Base-by-base conservation (phyloP, 2,329 filamentous ascomycete genomes). In the Pseudogymnoascus sp. region DNA sequence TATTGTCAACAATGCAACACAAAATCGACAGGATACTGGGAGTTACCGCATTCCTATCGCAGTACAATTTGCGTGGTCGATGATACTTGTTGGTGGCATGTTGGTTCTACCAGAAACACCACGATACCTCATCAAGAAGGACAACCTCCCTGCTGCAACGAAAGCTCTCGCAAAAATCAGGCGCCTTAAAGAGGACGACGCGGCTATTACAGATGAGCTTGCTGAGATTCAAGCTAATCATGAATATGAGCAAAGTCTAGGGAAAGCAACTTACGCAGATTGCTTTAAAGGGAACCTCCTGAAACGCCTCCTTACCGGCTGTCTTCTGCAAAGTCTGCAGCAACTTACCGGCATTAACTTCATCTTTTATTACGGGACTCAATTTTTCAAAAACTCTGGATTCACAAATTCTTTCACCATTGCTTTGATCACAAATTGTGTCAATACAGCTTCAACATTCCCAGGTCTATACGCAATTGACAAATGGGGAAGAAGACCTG, bases 11-110 rank as follows among this genome's bases (percentile, higher is more conserved):
- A 84, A 90, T 65, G 71, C 85, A 29, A 89, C 87, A 24, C 79
- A 71, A 37, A 75, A 78, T 54, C 77, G 89, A 40, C 66, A 78
- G 1, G 79, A 85, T 44, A 75, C 84, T 10, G 80, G 83, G 9
- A 85, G 88, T 1, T 93, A 90, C 71, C 86, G 88, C 29, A 90
- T 92, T 47, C 89, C 89, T 0, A 81, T 92, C 47, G 86, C 86
- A 29, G 77, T 93, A 1, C 89, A 92, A 71, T 83, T 92, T 64
- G 77, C 84, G 0, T 92, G 88, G 81, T 87, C 88, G 21, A 76
- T 87, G 60, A 82, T 92, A 57, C 78, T 92, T 17, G 80, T 86
- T 15, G 73, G 81, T 31, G 89, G 89, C 65, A 80, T 93, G 21
- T 73, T 88, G 47, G 73, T 92, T 60, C 78, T 93, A 2, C 89